These are phyloP conservation scores for Leishmania amazonensis DNA, from an alignment of 208 protist genomes.

Conservation along the genomic window DNA sequence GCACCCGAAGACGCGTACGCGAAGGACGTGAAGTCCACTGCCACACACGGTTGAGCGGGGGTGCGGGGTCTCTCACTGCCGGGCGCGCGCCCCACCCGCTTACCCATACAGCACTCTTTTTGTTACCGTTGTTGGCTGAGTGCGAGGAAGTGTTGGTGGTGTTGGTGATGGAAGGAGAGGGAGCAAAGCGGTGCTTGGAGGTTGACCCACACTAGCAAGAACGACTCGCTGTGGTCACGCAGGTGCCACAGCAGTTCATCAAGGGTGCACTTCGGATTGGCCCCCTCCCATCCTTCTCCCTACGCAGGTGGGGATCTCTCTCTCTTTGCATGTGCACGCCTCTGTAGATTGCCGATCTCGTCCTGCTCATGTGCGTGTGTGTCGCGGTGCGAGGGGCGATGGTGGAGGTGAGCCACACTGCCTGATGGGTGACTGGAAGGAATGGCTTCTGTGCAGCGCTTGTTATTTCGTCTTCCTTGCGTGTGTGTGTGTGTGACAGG, in stretches of 20 bases:
- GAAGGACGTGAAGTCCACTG: not conserved
- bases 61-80: not conserved
- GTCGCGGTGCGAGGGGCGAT: not conserved
- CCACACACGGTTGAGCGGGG: not conserved
- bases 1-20: not conserved
- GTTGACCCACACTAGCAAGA: not conserved
- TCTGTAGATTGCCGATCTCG: not conserved
- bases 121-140: too few relatives aligned
- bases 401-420: not conserved
- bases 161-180: not conserved
- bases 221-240: not conserved
- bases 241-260: not conserved
- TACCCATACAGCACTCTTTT: not conserved
- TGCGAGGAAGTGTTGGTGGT: not conserved
- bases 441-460: not conserved
- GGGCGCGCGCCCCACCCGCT: not conserved
- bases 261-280: not conserved
- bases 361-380: not conserved
- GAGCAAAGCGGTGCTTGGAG: not conserved
- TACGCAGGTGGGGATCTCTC: not conserved
- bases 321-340: not conserved
- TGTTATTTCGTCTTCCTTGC: not conserved
- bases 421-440: not conserved
- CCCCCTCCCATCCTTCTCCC: not conserved
- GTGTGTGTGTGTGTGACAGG: not conserved